Conservation (phyloP, 179 eudicot genomes). For the Drosera spatulata region DNA sequence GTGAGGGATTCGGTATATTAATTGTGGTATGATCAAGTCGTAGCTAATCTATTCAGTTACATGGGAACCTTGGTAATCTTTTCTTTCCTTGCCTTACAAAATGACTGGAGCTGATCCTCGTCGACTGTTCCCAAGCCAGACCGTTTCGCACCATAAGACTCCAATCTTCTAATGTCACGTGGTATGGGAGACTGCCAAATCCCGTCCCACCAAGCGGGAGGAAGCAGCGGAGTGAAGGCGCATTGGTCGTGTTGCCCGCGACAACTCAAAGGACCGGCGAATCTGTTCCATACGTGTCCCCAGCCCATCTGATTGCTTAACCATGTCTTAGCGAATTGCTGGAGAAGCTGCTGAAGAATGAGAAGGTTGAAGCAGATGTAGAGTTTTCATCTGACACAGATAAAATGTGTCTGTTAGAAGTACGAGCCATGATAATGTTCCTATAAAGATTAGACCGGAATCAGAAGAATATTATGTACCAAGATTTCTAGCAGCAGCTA, state of each 20-base stretch:
- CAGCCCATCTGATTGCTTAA: conserved; percentile 77
- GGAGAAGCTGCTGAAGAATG: conserved; percentile 71
- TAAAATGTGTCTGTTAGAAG: conserved; percentile 1
- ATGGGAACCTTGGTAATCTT: conserved; percentile 15
- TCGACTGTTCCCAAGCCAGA: conserved; percentile 75
- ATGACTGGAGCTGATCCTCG: conserved; percentile 34
- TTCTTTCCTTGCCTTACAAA: conserved; percentile 43
- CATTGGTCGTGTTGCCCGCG: conserved; percentile 63
- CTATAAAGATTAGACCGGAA: neutral
- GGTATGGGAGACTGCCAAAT: conserved; percentile 89
- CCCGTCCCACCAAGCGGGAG: conserved; percentile 99
- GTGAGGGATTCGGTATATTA: no score
- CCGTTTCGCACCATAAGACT: conserved; percentile 52
- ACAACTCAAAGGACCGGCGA: conserved; percentile 84
- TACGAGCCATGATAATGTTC: no score
- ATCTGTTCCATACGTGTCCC: conserved; percentile 97
- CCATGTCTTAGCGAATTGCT: conserved; percentile 49
- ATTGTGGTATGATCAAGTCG: no score
- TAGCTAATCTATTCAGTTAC: conserved; percentile 5
- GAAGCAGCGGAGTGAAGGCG: conserved; percentile 78
- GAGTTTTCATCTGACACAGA: conserved; percentile 33
- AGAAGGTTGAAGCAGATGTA: conserved; percentile 25
- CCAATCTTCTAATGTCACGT: conserved; percentile 59
- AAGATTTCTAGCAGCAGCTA: conserved; percentile 62
- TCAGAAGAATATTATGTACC: conserved; percentile 26